phyloP scores from a whole-genome alignment of 441 rosid genomes.

The Erodium moschatum region DNA sequence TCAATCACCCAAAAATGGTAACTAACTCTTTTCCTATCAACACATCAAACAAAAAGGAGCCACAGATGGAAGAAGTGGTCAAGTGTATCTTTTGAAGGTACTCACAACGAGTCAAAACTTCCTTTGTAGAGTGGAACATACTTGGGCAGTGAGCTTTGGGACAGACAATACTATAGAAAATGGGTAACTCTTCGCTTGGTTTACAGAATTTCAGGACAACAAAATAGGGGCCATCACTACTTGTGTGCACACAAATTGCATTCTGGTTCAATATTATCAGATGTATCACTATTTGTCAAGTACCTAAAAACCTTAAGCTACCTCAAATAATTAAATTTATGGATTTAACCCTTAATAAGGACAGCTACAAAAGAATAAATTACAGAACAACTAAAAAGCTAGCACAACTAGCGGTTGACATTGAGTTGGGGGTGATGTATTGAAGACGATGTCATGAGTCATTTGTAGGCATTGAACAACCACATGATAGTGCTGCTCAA shows the following conservation, averaged over 20 bases:
- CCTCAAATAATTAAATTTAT: background rate
- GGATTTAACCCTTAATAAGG: background rate
- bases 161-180: too few species aligned
- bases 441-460: background rate
- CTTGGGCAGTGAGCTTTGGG: background rate
- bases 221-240: background rate
- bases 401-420: background rate
- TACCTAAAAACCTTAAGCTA: background rate
- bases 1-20: background rate
- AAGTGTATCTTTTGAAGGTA: background rate
- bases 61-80: background rate
- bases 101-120: background rate
- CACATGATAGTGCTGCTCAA: background rate
- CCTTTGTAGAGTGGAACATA: background rate
- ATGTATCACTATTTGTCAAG: background rate
- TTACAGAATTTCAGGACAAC: background rate
- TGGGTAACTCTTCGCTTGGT: too few species aligned
- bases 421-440: slow-evolving; percentile 1
- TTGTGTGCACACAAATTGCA: background rate
- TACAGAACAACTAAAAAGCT: background rate
- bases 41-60: background rate
- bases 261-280: background rate
- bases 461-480: background rate
- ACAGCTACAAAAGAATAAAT: background rate
- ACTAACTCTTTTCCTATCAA: background rate